A percentile compares a stretch with the other conserved stretches of the same genome.
phyloP scores from a whole-genome alignment of 2,329 filamentous ascomycete genomes.

The Clarireedia sp. region DNA sequence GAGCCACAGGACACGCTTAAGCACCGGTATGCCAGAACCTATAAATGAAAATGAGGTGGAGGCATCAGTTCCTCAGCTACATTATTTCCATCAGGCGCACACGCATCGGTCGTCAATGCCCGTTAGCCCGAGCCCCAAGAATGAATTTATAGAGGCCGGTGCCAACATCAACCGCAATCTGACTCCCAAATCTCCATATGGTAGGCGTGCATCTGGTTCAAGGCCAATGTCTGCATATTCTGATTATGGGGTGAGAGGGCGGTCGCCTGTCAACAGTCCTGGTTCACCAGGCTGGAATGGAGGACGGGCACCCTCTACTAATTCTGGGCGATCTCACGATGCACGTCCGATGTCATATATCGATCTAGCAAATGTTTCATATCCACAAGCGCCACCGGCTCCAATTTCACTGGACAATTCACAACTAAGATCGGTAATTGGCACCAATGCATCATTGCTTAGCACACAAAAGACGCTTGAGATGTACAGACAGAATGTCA shows the following conservation, averaged over 20 bases:
- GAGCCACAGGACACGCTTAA: neutral
- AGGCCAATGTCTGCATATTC: constrained; percentile 74
- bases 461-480: constrained; percentile 90
- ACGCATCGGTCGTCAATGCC: constrained; percentile 21
- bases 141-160: constrained; percentile 36
- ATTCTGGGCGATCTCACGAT: constrained; percentile 26
- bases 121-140: constrained; percentile 14
- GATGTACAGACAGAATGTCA: constrained; percentile 95
- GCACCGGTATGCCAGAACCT: constrained; percentile 11
- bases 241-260: constrained; percentile 57
- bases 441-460: constrained; percentile 82
- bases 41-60: constrained; percentile 20
- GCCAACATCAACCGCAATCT: constrained; percentile 52
- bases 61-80: constrained; percentile 44
- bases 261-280: constrained; percentile 41
- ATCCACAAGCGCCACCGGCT: constrained; percentile 30
- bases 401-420: constrained; percentile 62
- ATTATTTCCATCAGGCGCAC: constrained; percentile 49
- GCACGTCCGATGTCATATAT: constrained; percentile 28
- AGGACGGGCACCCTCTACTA: constrained; percentile 25
- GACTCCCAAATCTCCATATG: constrained; percentile 46
- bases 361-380: constrained; percentile 48
- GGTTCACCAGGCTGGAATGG: constrained; percentile 23
- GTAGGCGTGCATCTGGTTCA: constrained; percentile 39
- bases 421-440: constrained; percentile 68